Evolutionary conservation across 106 monocot species (phyloP), one percentile per base, ranked within the genome.

Genomic region (Apostasia shenzhenica): DNA sequence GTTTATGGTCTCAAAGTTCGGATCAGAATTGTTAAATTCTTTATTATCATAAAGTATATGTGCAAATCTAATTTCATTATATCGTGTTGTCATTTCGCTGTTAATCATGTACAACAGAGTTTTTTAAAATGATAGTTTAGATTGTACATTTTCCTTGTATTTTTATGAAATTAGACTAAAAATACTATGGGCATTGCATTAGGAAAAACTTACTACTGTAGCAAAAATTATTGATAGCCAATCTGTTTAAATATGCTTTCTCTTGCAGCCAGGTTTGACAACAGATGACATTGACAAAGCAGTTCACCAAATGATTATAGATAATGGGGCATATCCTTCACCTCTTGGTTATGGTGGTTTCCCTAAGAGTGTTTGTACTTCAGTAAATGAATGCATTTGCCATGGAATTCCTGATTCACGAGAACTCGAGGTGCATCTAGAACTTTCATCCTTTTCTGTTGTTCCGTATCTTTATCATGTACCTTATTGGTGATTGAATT

Each of bases 341-440:
- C 95, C 95, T 73, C 86, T 97, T 80, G 95, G 95, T 53, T 97
- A 97, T 79, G 91, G 89, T 66, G 95, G 95, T 13, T 97, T 92
- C 78, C 95, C 95, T 52, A 97, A 97, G 79, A 97, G 95, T 67
- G 95, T 97, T 13, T 97, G 92, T 59, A 97, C 95, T 75, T 97
- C 95, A 46, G 82, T 97, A 73, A 92, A 97, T 86, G 95, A 97
- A 79, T 92, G 92, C 58, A 97, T 97, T 72, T 97, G 95, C 77
- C 95, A 97, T 81, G 95, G 95, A 38, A 97, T 97, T 73, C 95
- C 95, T 9, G 95, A 97, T 58, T 97, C 95, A 55, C 82, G 95
- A 12, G 64, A 78, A 66, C 92, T 97, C 72, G 92, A 97, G 79
- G 95, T 95, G 49, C 37, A 41, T 48, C 8, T 59, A 45, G 11